A percentile compares a stretch with the other conserved stretches of the same genome.
phyloP scores from a whole-genome alignment of 441 rosid species.

The Isatis lusitanica region DNA sequence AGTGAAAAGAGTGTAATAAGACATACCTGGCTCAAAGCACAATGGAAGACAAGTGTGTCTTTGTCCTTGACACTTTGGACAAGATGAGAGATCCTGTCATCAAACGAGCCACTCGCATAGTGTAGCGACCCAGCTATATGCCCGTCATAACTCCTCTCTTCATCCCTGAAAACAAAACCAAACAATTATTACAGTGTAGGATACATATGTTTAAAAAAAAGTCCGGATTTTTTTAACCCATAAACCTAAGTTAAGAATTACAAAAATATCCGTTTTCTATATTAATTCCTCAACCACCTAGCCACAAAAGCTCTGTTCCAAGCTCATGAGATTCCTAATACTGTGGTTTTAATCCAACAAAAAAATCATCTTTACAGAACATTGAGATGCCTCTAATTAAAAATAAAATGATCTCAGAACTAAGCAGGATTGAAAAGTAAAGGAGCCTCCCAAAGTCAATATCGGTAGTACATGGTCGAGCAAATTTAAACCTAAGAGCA shows the following conservation, averaged over 20 bases:
- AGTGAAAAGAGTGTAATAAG: not conserved
- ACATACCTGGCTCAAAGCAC: constrained; percentile 91
- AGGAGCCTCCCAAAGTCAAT: not conserved
- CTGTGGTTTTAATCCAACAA: not conserved
- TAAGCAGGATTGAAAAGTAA: not conserved
- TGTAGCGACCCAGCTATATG: constrained; percentile 87
- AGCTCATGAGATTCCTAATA: not conserved
- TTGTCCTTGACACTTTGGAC: constrained; percentile 74
- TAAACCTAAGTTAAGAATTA: not conserved
- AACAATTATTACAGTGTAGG: not conserved
- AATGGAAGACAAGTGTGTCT: constrained; percentile 93
- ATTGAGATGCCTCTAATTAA: not conserved
- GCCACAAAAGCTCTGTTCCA: not conserved
- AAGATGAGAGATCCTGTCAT: constrained; percentile 73
- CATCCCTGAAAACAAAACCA: constrained; percentile 51
- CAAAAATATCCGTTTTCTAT: not conserved
- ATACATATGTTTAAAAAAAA: not conserved
- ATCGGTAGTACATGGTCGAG: not conserved
- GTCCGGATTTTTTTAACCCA: not conserved
- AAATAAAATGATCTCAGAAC: not conserved
- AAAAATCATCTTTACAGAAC: not conserved
- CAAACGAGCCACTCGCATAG: constrained; percentile 68
- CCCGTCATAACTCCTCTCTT: constrained; percentile 90
- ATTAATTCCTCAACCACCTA: not conserved
- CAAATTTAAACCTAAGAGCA: not conserved